Evolutionary conservation across 805 yeast genomes (phyloP), one percentile per base, ranked within the genome.

Genomic region (Hanseniaspora pseudoguilliermondii): DNA sequence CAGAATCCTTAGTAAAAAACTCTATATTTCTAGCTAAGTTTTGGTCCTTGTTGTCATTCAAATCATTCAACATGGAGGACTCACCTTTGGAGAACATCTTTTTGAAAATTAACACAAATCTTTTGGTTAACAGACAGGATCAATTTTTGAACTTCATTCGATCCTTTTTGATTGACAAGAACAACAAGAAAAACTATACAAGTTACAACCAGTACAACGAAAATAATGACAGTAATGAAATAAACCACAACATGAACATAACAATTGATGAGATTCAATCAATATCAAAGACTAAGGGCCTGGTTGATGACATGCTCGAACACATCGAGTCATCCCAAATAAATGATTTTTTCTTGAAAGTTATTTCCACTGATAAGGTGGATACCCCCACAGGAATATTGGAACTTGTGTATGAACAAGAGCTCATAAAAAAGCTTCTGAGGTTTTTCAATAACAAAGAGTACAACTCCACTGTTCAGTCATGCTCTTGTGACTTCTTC

Each of bases 401-500:
- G 55, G 93, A 87, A 41, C 74, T 84, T 9, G 75, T 91, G 49
- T 79, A 83, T 54, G 81, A 78, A 57, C 97, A 93, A 65, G 67
- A 75, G 13, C 73, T 93, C 55, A 80, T 93, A 21, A 81, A 83
- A 9, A 77, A 82, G 57, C 73, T 90, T 59, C 72, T 93, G n/a
- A 73, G 78, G 11, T 81, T 81, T 56, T 73, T 93, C 59, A 57
- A 64, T 54, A 82, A 80, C 43, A 83, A 88, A 0, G 76, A 76
- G 15, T 73, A 76, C 32, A 64, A 66, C 32, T 71, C 89, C 5
- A 80, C 84, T 43, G 79, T 82, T 52, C 97, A 91, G 67, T 82
- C 93, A 2, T 91, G 96, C 7, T 89, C 93, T 2, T 93, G 96
- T 29, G 98, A 93, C 67, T 93, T 93, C 65, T 72, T 93, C 50